Conservation (phyloP, 1,139 yeast species). For the Debaryomyces nepalensis region DNA sequence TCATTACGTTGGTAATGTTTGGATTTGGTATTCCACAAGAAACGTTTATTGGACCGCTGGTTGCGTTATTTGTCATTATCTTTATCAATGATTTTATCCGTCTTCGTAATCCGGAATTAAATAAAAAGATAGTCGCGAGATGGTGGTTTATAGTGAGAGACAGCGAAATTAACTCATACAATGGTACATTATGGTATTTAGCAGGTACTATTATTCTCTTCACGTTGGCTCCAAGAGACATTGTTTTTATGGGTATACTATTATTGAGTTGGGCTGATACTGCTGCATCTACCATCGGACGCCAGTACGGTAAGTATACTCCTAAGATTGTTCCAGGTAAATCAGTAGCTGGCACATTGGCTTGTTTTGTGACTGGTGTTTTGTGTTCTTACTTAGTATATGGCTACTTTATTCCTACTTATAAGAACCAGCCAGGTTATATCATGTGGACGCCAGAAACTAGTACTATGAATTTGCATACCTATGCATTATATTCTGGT, state of each 20-base stretch:
- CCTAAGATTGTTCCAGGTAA: constrained; percentile 76
- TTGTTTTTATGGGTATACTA: constrained; percentile 73
- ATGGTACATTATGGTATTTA: constrained; percentile 87
- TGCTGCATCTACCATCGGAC: constrained; percentile 92
- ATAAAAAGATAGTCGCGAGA: constrained; percentile 61
- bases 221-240: constrained; percentile 74
- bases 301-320: constrained; percentile 81
- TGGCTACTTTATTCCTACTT: constrained; percentile 70
- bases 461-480: constrained; percentile 56
- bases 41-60: constrained; percentile 63
- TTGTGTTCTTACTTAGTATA: constrained; percentile 68
- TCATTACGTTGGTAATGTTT: constrained; percentile 74
- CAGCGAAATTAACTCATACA: constrained; percentile 66
- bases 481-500: constrained; percentile 69
- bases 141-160: constrained; percentile 87
- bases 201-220: constrained; percentile 79
- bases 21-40: constrained; percentile 59
- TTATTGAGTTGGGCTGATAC: constrained; percentile 96
- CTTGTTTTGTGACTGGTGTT: constrained; percentile 80
- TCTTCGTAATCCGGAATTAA: constrained; percentile 62
- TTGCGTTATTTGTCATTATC: constrained; percentile 56
- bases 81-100: constrained; percentile 72
- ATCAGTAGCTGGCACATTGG: constrained; percentile 86
- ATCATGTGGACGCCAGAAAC: constrained; percentile 66
- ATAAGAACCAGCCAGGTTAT: constrained; percentile 52